Conservation (phyloP, 371 early-diverging fungal species). For the Nematocida sp. region DNA sequence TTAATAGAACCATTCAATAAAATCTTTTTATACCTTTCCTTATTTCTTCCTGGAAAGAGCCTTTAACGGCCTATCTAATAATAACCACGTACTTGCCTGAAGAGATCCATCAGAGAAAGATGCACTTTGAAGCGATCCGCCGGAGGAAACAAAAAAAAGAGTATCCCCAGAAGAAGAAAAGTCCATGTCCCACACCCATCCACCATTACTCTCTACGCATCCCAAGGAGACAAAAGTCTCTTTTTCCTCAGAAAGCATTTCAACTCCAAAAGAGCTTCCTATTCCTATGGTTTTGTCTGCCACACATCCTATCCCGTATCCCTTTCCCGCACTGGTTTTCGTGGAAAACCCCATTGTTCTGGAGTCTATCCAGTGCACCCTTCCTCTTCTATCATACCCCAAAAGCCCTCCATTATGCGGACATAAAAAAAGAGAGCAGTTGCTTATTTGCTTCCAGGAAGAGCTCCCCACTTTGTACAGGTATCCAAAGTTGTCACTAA, state of each 20-base stretch:
- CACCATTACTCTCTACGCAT: not conserved
- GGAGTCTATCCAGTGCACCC: slow-evolving; percentile 3
- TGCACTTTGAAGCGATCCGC: not conserved
- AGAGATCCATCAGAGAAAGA: not conserved
- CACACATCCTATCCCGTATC: not conserved
- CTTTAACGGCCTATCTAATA: not conserved
- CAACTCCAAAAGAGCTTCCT: not conserved
- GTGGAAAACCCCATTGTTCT: not conserved
- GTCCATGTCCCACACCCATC: slow-evolving; percentile 4
- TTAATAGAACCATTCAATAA: not conserved
- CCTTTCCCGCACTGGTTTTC: not conserved
- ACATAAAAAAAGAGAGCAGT: not conserved
- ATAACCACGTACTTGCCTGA: not conserved
- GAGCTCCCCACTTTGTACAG: not conserved
- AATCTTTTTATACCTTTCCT: too few relatives aligned
- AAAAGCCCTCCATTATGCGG: not conserved
- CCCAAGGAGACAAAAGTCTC: not conserved
- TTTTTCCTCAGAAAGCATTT: not conserved
- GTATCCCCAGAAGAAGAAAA: not conserved
- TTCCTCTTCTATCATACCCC: slow-evolving; percentile 23
- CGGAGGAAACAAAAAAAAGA: not conserved
- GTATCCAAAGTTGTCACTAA: not conserved
- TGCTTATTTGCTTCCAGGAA: not conserved
- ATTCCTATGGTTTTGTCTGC: not conserved
- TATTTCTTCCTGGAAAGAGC: too few relatives aligned